Base-by-base conservation (phyloP, 108 stramenopile species). In the Chaetoceros muelleri region DNA sequence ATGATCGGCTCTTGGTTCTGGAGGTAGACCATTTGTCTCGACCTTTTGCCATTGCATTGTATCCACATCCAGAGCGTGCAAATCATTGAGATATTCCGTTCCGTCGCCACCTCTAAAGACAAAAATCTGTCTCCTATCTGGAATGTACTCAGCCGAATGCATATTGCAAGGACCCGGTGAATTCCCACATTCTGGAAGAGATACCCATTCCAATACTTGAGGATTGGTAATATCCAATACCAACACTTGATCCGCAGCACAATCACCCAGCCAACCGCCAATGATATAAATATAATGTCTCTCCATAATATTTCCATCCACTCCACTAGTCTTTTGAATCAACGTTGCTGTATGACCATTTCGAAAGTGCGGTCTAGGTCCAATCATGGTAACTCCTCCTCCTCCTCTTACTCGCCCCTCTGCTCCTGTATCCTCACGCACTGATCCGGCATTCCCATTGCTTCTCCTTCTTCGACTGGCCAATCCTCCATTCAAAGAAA, bases 101-200 rank as follows among this genome's bases (percentile, higher is more conserved):
- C 95, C 95, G 58, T 95, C 89, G 1, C 95, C 91, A 20, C 95
- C 92, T 7, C 95, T 74, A 57, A 96, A 96, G 3, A 96, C 93
- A 56, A 84, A 91, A 18, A 94, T 79, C 57, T 88, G 81, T 7
- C 67, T 55, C 27, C 56, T 55, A 27, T 65, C 27, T 2, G 80
- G 67, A 1, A 94, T 74, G 47, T 65, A 96, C 59, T 96, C 95
- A 0, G 91, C 89, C 0, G 85, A 85, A 71, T 96, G 95, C 95
- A 96, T 96, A 63, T 96, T 96, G 73, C 95, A 96, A 0, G 93
- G 90, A 20, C 95, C 95, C 10, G 94, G 94, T 1, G 94, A 78
- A 18, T 78, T 75, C 1, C 71, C 75, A 5, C 75, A 72, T 28
- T 64, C 64, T 24, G 76, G 73, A 16, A 86, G 31, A 24, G 59